Evolutionary conservation across 306 rosid genomes (phyloP), one percentile per base, ranked within the genome.

Genomic region (Trifolium repens): DNA sequence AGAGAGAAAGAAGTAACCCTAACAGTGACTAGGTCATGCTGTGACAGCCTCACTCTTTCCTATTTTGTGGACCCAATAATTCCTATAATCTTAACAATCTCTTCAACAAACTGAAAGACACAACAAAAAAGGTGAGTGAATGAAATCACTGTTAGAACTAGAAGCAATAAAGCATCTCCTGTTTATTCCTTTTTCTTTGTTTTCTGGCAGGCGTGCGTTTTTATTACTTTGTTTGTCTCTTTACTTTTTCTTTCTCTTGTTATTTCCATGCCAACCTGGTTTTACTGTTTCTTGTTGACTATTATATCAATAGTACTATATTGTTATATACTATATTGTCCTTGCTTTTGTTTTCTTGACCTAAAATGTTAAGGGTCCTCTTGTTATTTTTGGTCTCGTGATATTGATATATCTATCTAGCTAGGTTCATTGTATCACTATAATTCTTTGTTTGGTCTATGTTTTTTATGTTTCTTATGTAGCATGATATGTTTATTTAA

Each of bases 21-120:
- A 89, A 91, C 92, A 88, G 69, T 85, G 70, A 81, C 89, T 94
- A 91, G 98, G 97, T 94, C 98, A 94, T 94, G 98, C 96, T 94
- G 90, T 80, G 94, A 84, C 93, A 94, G 98, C 96, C 91, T 94
- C 98, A 94, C 97, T 90, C 86, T 72, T 94, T 94, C 98, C 98
- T 82, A 32, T 66, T 85, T 85, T 84, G 87, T 87, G 91, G 85
- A 87, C 87, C 87, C 71, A 30, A 32, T 1, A 32, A 8, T 70
- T 22, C 15, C 30, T 11, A 16, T 19, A 67, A 50, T 44, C 74
- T 46, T 63, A 55, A 30, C 55, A 6, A 39, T 43, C 52, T 22
- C 39, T 42, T 42, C 54, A 44, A 67, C 69, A 57, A 10, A 35
- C 71, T 68, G 71, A 44, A 67, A 55, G 70, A 39, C 27, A 63